phyloP scores from a whole-genome alignment of 306 rosid species.

The Sicyos baderoa region DNA sequence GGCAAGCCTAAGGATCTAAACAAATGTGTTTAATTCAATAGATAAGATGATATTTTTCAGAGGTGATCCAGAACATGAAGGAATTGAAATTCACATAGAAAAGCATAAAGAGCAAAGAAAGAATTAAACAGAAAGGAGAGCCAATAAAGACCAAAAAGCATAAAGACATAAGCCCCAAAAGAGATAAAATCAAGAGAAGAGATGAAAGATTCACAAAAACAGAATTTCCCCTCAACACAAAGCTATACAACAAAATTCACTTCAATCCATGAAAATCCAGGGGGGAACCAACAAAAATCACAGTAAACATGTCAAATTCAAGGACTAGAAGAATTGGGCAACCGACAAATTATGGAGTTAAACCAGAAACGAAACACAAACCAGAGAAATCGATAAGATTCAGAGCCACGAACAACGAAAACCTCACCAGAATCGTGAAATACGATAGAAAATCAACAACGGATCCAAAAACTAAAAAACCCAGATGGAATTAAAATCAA shows the following conservation, averaged over 20 bases:
- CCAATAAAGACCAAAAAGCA: neutral
- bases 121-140: neutral
- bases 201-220: constrained; percentile 7
- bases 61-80: constrained; percentile 3
- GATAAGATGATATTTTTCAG: neutral
- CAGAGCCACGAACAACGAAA: constrained; percentile 2
- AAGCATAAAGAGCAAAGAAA: neutral
- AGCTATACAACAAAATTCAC: neutral
- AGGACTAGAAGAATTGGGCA: neutral
- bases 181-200: neutral
- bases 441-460: neutral
- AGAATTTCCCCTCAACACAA: neutral
- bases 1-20: neutral
- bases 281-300: neutral
- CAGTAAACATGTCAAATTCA: neutral
- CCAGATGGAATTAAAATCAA: neutral
- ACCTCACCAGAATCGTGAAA: neutral
- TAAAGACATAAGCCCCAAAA: constrained; percentile 5
- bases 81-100: neutral
- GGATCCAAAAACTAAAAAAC: neutral
- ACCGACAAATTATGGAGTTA: neutral
- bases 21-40: neutral
- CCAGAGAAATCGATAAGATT: constrained; percentile 11
- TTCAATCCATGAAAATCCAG: neutral
- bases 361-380: constrained; percentile 8